phyloP scores from a whole-genome alignment of 2,329 filamentous ascomycete genomes.

The Neofusicoccum umdonicola region DNA sequence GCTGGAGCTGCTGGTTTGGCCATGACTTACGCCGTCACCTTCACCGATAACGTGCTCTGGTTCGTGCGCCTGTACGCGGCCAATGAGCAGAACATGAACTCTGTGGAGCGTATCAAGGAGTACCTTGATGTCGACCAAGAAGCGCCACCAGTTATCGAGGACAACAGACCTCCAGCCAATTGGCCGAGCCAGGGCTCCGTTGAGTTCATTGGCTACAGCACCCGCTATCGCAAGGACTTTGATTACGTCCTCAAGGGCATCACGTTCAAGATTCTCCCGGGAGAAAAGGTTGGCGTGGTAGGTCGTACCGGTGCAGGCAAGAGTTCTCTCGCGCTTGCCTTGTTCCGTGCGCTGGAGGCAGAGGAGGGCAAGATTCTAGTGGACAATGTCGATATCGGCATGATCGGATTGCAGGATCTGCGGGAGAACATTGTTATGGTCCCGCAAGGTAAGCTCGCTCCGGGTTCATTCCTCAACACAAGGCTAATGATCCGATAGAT shows the following conservation, averaged over 20 bases:
- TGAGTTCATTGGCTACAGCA: constrained; percentile 77
- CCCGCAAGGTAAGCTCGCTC: constrained; percentile 59
- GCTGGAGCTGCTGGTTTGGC: constrained; percentile 91
- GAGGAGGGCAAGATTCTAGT: constrained; percentile 86
- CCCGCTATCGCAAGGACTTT: constrained; percentile 81
- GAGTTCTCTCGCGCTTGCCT: constrained; percentile 86
- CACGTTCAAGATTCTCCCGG: constrained; percentile 79
- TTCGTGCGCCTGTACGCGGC: constrained; percentile 88
- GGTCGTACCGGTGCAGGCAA: constrained; percentile 95
- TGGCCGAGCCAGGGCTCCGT: constrained; percentile 87
- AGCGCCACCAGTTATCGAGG: constrained; percentile 71
- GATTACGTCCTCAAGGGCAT: constrained; percentile 82
- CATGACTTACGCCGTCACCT: constrained; percentile 91
- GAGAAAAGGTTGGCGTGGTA: constrained; percentile 94
- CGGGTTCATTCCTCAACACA: background rate
- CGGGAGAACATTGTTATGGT: constrained; percentile 95
- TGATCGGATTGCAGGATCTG: constrained; percentile 88
- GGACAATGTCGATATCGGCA: constrained; percentile 84
- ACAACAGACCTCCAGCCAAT: constrained; percentile 70
- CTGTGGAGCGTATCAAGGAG: constrained; percentile 94
- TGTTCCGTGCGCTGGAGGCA: constrained; percentile 92
- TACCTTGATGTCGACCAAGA: constrained; percentile 97
- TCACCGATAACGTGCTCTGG: constrained; percentile 96
- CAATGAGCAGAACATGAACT: constrained; percentile 99
- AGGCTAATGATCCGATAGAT: constrained; percentile 49